phyloP scores from a whole-genome alignment of 108 stramenopile genomes.

The Aurantiochytrium sp. region DNA sequence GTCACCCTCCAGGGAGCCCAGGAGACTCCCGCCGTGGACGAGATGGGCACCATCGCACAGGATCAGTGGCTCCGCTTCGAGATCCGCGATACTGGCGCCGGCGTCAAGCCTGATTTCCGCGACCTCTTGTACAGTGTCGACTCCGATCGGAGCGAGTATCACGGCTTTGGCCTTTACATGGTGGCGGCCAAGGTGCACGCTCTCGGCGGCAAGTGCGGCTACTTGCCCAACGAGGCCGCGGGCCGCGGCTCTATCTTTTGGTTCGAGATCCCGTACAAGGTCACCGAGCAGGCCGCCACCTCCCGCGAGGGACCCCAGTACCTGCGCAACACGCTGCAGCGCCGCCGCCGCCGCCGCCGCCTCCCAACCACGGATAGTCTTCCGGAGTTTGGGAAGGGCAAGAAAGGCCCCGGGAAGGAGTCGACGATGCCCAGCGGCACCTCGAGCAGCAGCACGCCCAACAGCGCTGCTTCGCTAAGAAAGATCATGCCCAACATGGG shows the following conservation, averaged over 20 bases:
- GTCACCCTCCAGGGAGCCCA: neutral
- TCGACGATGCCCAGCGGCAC: no score
- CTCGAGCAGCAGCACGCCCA: no score
- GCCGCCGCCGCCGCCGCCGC: neutral
- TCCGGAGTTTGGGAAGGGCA: slow-evolving; percentile 46
- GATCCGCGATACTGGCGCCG: slow-evolving; percentile 57
- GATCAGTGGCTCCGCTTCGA: neutral
- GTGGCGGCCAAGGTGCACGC: neutral
- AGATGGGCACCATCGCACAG: neutral
- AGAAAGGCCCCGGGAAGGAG: no score
- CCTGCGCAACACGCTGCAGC: neutral
- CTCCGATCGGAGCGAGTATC: slow-evolving; percentile 43
- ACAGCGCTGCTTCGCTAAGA: no score
- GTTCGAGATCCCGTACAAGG: neutral
- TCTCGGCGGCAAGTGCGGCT: neutral
- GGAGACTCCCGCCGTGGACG: no score
- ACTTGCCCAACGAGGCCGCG: slow-evolving; percentile 44
- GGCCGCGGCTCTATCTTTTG: slow-evolving; percentile 59
- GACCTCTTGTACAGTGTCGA: slow-evolving; percentile 53
- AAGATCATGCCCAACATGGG: neutral
- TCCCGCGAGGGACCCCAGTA: neutral
- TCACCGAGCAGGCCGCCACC: neutral
- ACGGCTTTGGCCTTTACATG: slow-evolving; percentile 3
- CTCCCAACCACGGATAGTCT: slow-evolving; percentile 43
- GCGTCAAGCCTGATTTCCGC: slow-evolving; percentile 42